phyloP scores from a whole-genome alignment of 2,329 filamentous ascomycete species.

The Metarhizium humberi region DNA sequence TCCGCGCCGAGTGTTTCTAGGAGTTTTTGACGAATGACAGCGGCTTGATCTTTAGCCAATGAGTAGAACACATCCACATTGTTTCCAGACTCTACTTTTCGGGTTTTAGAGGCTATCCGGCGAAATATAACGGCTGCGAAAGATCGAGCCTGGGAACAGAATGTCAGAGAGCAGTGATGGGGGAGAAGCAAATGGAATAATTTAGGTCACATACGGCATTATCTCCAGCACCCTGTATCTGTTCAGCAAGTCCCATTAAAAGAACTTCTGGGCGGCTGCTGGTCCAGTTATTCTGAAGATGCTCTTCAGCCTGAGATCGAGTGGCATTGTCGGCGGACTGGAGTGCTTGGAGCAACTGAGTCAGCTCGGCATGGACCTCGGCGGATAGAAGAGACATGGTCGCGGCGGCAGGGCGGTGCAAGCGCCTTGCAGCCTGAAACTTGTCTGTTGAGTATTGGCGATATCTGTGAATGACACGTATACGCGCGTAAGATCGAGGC shows the following conservation, averaged over 20 bases:
- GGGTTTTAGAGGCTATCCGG: slow-evolving; percentile 80
- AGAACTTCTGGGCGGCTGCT: slow-evolving; percentile 71
- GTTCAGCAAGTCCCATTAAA: slow-evolving; percentile 89
- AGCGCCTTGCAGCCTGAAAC: slow-evolving; percentile 13
- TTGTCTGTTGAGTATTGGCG: slow-evolving; percentile 2
- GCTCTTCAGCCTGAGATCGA: slow-evolving; percentile 80
- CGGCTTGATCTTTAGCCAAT: slow-evolving; percentile 61
- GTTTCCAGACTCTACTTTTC: slow-evolving; percentile 64
- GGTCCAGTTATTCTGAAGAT: slow-evolving; percentile 87
- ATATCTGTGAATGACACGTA: not conserved
- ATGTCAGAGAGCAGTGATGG: not conserved
- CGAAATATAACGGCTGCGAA: slow-evolving; percentile 93
- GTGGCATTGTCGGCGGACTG: slow-evolving; percentile 82
- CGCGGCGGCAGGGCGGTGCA: slow-evolving; percentile 14
- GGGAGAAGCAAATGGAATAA: not conserved
- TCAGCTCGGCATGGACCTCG: slow-evolving; percentile 76
- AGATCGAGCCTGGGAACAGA: slow-evolving; percentile 59
- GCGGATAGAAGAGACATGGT: slow-evolving; percentile 73
- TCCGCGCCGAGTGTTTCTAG: slow-evolving; percentile 69
- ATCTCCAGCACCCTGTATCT: slow-evolving; percentile 71
- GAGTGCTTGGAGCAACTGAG: slow-evolving; percentile 77
- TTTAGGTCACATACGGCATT: slow-evolving; percentile 44
- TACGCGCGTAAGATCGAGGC: not conserved
- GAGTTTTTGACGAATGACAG: slow-evolving; percentile 74
- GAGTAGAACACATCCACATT: slow-evolving; percentile 80